A percentile compares a stretch with the other conserved stretches of the same genome.
Evolutionary conservation across 2,329 filamentous ascomycete species (phyloP).

Genomic region (Diplodia corticola): DNA sequence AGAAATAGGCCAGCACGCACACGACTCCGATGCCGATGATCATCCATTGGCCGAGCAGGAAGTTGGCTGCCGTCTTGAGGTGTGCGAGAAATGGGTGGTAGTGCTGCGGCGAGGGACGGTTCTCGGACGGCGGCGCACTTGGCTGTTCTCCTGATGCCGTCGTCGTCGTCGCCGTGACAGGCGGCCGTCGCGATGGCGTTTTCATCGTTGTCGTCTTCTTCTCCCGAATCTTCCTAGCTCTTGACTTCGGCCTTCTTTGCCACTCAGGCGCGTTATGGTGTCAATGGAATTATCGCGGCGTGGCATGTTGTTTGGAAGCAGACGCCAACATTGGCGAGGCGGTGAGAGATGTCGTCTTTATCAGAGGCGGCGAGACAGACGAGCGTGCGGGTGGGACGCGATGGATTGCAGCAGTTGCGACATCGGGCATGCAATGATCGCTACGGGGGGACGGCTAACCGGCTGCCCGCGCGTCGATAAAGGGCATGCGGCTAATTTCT

Average conservation of each 20-base stretch:
- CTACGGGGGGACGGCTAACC: conserved; percentile 6
- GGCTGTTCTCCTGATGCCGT: neutral
- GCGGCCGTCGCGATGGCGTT: neutral
- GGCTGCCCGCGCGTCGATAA: neutral
- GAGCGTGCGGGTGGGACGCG: neutral
- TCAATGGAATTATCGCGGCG: neutral
- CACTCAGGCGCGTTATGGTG: neutral
- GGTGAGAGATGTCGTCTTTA: neutral
- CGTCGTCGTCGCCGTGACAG: neutral
- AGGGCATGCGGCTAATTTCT: neutral
- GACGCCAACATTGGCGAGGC: neutral
- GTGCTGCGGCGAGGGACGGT: neutral
- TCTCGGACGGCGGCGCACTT: neutral
- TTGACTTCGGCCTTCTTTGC: neutral
- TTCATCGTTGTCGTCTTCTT: neutral
- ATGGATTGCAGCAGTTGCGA: conserved; percentile 1
- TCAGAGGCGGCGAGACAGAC: neutral
- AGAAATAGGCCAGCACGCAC: conserved; percentile 20
- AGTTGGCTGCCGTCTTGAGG: neutral
- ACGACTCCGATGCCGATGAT: conserved; percentile 20
- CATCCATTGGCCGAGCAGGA: conserved; percentile 20
- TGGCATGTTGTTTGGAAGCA: neutral
- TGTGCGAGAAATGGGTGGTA: neutral
- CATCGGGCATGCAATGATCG: conserved; percentile 6
- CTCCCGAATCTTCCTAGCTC: neutral